These are phyloP conservation scores for Sugiyamaella neomexicana DNA, from an alignment of 1,139 yeast species.

Conservation along the genomic window DNA sequence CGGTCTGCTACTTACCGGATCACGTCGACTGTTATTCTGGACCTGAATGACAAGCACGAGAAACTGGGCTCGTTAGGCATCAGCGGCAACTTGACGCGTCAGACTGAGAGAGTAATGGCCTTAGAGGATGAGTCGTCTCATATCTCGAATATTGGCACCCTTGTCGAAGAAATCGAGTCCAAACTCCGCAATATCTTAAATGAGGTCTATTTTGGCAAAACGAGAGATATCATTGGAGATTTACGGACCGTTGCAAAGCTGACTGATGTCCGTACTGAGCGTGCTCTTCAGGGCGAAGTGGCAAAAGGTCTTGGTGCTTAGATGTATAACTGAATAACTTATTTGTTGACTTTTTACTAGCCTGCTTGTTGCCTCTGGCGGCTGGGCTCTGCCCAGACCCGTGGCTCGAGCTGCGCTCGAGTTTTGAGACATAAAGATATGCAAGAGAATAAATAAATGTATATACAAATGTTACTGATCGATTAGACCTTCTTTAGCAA, in stretches of 20 bases:
- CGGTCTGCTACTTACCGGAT: slow-evolving; percentile 63
- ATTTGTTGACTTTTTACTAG: too few relatives aligned
- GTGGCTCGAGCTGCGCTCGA: not conserved
- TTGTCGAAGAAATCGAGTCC: slow-evolving; percentile 86
- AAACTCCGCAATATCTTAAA: slow-evolving; percentile 84
- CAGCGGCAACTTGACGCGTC: slow-evolving; percentile 83
- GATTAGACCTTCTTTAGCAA: slow-evolving; percentile 14
- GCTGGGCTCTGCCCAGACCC: slow-evolving; percentile 9
- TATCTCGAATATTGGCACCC: slow-evolving; percentile 77
- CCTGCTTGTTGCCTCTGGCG: slow-evolving; percentile 1
- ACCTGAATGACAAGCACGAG: slow-evolving; percentile 46
- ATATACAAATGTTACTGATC: slow-evolving; percentile 1
- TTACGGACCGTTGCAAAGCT: slow-evolving; percentile 51
- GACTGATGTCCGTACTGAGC: slow-evolving; percentile 36
- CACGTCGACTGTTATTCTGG: slow-evolving; percentile 86
- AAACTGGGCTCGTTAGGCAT: slow-evolving; percentile 51
- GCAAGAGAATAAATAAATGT: slow-evolving; percentile 8
- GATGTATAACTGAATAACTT: not conserved
- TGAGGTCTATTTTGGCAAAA: slow-evolving; percentile 93
- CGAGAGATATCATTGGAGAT: slow-evolving; percentile 79
- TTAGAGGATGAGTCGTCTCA: slow-evolving; percentile 60
- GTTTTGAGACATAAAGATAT: not conserved
- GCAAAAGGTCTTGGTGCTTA: slow-evolving; percentile 32
- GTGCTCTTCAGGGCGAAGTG: slow-evolving; percentile 36
- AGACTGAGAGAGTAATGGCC: slow-evolving; percentile 52